Conservation (phyloP, 768 basidiomycete genomes). For the Tricholoma sp. region DNA sequence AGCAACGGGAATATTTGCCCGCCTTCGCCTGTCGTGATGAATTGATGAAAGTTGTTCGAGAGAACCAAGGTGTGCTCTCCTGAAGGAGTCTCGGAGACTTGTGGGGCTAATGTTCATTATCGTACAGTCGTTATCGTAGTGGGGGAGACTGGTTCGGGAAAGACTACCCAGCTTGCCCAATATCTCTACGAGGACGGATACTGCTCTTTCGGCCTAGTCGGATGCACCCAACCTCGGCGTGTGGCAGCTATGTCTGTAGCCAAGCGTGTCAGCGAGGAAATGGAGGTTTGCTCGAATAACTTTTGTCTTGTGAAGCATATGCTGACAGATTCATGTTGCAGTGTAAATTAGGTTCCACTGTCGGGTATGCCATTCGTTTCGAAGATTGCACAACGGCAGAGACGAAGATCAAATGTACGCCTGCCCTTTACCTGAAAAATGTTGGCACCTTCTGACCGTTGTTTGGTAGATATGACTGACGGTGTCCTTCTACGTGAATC, state of each 20-base stretch:
- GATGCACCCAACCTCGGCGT: conserved; percentile 97
- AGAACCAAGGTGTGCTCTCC: conserved; percentile 79
- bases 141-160: conserved; percentile 99
- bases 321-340: conserved; percentile 18
- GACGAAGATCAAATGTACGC: conserved; percentile 94
- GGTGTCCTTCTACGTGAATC: conserved; percentile 98
- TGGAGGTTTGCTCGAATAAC: conserved; percentile 62
- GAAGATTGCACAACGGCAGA: conserved; percentile 94
- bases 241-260: conserved; percentile 99
- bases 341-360: conserved; percentile 86
- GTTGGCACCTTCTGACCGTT: not conserved
- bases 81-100: not conserved
- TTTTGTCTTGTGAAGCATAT: not conserved
- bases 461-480: conserved; percentile 86
- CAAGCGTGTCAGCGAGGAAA: conserved; percentile 99
- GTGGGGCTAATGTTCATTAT: conserved; percentile 2
- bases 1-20: conserved; percentile 95
- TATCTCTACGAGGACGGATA: conserved; percentile 98
- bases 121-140: conserved; percentile 82
- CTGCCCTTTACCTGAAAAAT: not conserved
- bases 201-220: conserved; percentile 82
- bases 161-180: conserved; percentile 94
- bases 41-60: conserved; percentile 78
- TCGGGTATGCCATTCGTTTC: conserved; percentile 98
- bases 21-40: conserved; percentile 98